Evolutionary conservation across 1,284 basidiomycete species (phyloP), one percentile per base, ranked within the genome.

Genomic region (Ceratobasidium theobromae): DNA sequence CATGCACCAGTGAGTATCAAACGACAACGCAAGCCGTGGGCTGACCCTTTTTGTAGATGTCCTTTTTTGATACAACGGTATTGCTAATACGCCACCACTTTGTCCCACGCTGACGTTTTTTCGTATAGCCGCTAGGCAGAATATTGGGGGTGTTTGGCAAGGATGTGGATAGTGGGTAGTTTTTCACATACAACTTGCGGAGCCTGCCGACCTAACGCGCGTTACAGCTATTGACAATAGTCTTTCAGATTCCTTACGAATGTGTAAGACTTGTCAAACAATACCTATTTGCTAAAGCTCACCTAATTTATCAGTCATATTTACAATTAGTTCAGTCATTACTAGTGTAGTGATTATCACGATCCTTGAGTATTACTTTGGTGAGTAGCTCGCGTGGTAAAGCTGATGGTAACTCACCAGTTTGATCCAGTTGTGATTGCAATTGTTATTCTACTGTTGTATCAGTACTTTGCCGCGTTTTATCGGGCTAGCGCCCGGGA

Each of bases 401-500:
- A 21, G 6, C 5, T 45, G 18, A 45, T 33, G 33, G 53, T 33
- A 43, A 28, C 46, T 21, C 35, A 46, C 27, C 38, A 18, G 6
- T 48, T 2, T 30, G 1, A 32, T 43, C 23, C 27, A 60, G 38
- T 35, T 67, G 53, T 68, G 82, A 82, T 88, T 55, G 80, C 85
- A 40, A 83, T 81, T 0, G 83, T 79, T 0, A 79, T 85, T 28
- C 73, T 76, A 0, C 69, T 82, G n/a, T 81, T 80, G 0, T 87
- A 86, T 71, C 76, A 75, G 70, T 82, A 86, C 74, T 79, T 87
- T 60, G 80, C 83, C 3, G 73, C 77, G 0, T 88, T 86, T 75
- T 90, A 90, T 73, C 78, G 85, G 11, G 80, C 84, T 0, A 86
- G 85, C 65, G 86, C 88, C 2, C 79, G 86, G 66, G 88, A 90